phyloP scores from a whole-genome alignment of 345 rosid species.

The Syzygium aqueum region DNA sequence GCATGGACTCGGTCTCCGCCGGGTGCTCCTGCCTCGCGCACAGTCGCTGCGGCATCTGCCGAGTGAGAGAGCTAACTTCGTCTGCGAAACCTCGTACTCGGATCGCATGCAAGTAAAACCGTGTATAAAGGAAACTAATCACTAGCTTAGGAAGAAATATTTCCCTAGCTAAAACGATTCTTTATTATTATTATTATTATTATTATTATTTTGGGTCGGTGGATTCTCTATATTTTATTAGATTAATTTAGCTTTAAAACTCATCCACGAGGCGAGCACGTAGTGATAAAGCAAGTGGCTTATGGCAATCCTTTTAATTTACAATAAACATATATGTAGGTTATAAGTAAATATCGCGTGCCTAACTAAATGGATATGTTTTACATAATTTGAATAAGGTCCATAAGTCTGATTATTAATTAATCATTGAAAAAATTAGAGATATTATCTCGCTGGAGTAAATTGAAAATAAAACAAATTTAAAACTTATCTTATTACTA shows the following conservation, averaged over 20 bases:
- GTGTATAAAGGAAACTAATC: neutral
- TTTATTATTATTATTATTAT: too few relatives aligned
- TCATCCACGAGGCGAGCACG: neutral
- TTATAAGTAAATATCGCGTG: neutral
- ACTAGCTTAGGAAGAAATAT: too few relatives aligned
- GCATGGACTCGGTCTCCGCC: slow-evolving; percentile 9
- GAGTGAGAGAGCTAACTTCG: neutral
- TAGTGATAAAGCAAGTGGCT: neutral
- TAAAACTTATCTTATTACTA: neutral
- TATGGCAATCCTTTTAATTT: neutral
- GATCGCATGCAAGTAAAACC: neutral
- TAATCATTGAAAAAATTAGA: too few relatives aligned
- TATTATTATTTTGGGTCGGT: too few relatives aligned
- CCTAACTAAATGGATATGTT: neutral
- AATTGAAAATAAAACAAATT: neutral
- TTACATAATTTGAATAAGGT: too few relatives aligned
- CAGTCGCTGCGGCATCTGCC: neutral
- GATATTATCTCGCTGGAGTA: neutral
- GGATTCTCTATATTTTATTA: too few relatives aligned
- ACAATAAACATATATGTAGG: neutral
- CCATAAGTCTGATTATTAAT: neutral
- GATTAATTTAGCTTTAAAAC: too few relatives aligned
- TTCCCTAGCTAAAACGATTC: too few relatives aligned
- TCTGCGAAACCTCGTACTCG: neutral
- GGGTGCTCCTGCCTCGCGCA: neutral